These are phyloP conservation scores for Psilocybe subaeruginosa DNA, from an alignment of 768 basidiomycete species.

Conservation along the genomic window DNA sequence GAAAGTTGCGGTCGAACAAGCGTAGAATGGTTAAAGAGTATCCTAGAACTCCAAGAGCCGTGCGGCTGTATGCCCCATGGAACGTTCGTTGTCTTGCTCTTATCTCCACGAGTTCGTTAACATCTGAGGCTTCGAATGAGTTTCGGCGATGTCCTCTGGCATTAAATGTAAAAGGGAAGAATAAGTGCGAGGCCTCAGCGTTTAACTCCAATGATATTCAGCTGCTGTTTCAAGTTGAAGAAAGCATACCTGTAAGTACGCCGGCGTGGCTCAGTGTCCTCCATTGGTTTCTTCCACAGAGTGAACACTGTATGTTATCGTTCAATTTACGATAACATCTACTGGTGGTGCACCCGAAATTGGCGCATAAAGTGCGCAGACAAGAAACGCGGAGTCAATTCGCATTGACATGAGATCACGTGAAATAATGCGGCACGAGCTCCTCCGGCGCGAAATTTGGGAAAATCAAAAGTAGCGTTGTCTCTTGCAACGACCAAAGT, in stretches of 20 bases:
- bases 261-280: not conserved
- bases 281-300: not conserved
- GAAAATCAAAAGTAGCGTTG: not conserved
- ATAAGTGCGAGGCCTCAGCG: no score
- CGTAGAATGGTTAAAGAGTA: constrained; percentile 76
- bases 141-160: constrained; percentile 37
- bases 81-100: constrained; percentile 83
- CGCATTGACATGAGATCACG: not conserved
- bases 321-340: not conserved
- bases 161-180: not conserved
- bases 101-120: constrained; percentile 70
- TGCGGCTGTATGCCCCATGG: constrained; percentile 80
- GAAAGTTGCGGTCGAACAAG: constrained; percentile 78
- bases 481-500: not conserved
- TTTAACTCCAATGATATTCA: not conserved
- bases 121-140: constrained; percentile 56
- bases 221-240: not conserved
- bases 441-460: not conserved
- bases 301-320: not conserved
- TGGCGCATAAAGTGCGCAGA: not conserved
- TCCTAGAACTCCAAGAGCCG: constrained; percentile 73
- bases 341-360: not conserved
- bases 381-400: not conserved
- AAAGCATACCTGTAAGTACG: constrained; percentile 11
- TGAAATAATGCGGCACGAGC: not conserved